A percentile compares a stretch with the other conserved stretches of the same genome.
Evolutionary conservation across 352 stramenopile species (phyloP).

Genomic region (Globisporangium rhizosaccharum): DNA sequence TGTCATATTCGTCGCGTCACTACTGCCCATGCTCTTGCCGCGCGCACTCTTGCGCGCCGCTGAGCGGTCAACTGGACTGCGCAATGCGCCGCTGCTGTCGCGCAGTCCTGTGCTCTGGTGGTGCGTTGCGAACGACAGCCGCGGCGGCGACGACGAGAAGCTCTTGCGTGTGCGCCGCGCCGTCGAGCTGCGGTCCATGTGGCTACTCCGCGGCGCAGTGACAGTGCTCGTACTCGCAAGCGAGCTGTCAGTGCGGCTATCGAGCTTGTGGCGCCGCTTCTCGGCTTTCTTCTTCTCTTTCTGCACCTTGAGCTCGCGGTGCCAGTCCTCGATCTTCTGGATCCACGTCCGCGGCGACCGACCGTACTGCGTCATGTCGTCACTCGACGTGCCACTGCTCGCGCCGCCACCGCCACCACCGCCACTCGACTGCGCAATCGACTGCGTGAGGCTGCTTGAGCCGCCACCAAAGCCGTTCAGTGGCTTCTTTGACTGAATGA

Average conservation of each 20-base stretch:
- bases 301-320: conserved; percentile 71
- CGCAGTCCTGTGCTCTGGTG: conserved; percentile 17
- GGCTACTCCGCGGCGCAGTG: conserved; percentile 15
- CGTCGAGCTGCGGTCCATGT: conserved; percentile 23
- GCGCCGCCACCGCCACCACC: conserved; percentile 18
- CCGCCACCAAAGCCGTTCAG: conserved; percentile 5
- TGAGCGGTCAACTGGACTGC: conserved; percentile 8
- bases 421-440: background rate
- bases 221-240: conserved; percentile 8
- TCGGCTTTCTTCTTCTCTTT: conserved; percentile 78
- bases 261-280: conserved; percentile 48
- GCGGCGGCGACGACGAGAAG: conserved; percentile 17
- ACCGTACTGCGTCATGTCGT: conserved; percentile 35
- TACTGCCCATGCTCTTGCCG: background rate
- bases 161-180: conserved; percentile 15
- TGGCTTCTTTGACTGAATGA: conserved; percentile 35
- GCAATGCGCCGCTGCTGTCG: conserved; percentile 5
- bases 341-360: conserved; percentile 69
- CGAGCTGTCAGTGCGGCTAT: conserved; percentile 31
- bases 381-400: background rate
- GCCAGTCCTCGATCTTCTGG: conserved; percentile 76
- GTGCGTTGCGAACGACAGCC: background rate
- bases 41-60: conserved; percentile 1
- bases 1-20: conserved; percentile 15
- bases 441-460: conserved; percentile 10